Percentiles rank a stretch among this genome's conserved stretches.
phyloP scores from a whole-genome alignment of 371 early-diverging fungal species.

The Mortierella sp. region DNA sequence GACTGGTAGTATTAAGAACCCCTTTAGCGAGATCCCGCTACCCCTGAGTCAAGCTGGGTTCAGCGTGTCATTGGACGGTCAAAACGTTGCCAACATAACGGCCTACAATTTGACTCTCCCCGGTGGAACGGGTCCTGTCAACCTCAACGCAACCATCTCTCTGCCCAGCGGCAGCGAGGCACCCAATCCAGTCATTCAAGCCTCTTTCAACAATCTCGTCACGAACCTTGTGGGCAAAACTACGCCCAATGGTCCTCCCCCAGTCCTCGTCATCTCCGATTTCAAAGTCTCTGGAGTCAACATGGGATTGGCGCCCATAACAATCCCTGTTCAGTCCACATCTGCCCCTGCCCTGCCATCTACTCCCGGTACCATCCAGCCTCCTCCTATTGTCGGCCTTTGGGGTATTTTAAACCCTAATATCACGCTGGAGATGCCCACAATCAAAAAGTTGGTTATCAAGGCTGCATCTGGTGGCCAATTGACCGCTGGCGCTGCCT shows the following conservation, averaged over 20 bases:
- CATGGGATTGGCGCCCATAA: conserved; percentile 29
- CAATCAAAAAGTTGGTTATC: conserved; percentile 34
- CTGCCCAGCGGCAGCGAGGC: conserved; percentile 38
- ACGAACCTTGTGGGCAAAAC: conserved; percentile 34
- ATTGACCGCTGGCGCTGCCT: conserved; percentile 45
- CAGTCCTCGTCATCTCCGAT: conserved; percentile 26
- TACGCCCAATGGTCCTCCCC: conserved; percentile 40
- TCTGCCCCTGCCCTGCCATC: conserved; percentile 1
- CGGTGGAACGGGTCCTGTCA: conserved; percentile 33
- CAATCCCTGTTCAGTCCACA: conserved; percentile 31
- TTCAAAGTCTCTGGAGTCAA: conserved; percentile 30
- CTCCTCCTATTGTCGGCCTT: conserved; percentile 44
- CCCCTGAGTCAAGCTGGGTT: conserved; percentile 35
- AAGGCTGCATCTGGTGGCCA: conserved; percentile 42
- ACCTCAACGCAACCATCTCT: conserved; percentile 35
- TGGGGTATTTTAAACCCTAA: conserved; percentile 35
- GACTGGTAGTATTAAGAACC: conserved; percentile 32
- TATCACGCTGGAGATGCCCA: conserved; percentile 36
- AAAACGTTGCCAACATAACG: conserved; percentile 41
- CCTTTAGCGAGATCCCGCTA: conserved; percentile 29
- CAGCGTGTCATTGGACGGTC: conserved; percentile 26
- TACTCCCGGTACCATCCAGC: too few relatives aligned
- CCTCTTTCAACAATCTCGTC: conserved; percentile 43
- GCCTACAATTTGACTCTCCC: conserved; percentile 23
- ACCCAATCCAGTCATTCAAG: conserved; percentile 30